phyloP scores from a whole-genome alignment of 2,329 filamentous ascomycete genomes.

The Chaetothyriales sp. region DNA sequence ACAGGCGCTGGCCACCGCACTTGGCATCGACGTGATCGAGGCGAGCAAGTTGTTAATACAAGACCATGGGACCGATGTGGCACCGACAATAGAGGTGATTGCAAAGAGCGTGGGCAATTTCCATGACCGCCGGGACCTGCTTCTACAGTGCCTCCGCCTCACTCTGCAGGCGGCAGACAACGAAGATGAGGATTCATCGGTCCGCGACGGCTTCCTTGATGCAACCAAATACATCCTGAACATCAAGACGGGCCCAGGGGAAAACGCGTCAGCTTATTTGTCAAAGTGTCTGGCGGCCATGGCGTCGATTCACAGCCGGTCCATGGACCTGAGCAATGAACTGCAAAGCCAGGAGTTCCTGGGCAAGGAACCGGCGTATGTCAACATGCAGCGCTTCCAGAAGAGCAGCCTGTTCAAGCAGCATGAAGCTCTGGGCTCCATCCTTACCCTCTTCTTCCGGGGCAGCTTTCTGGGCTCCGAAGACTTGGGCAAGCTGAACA shows the following conservation, averaged over 20 bases:
- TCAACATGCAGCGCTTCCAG: constrained; percentile 69
- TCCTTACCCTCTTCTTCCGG: constrained; percentile 64
- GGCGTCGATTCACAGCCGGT: constrained; percentile 59
- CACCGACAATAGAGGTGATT: constrained; percentile 56
- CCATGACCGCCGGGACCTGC: constrained; percentile 67
- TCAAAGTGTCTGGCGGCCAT: constrained; percentile 63
- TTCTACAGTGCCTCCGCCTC: constrained; percentile 71
- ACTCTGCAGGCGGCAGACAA: constrained; percentile 55
- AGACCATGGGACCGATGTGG: constrained; percentile 41
- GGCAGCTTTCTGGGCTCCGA: constrained; percentile 52
- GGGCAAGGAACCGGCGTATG: constrained; percentile 51
- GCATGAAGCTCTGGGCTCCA: constrained; percentile 74
- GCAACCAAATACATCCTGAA: constrained; percentile 44
- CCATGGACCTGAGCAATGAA: constrained; percentile 61
- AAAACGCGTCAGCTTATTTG: constrained; percentile 48
- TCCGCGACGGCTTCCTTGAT: constrained; percentile 38
- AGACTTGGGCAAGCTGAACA: constrained; percentile 61
- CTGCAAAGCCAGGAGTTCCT: constrained; percentile 61
- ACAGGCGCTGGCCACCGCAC: constrained; percentile 68
- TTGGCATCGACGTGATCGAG: constrained; percentile 79
- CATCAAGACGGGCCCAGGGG: constrained; percentile 33
- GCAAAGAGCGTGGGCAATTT: constrained; percentile 74
- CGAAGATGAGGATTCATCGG: constrained; percentile 41
- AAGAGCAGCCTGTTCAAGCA: constrained; percentile 68
- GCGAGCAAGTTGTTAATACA: constrained; percentile 63